phyloP scores from a whole-genome alignment of 257 asterid genomes.

The Nicotiana benthamiana region DNA sequence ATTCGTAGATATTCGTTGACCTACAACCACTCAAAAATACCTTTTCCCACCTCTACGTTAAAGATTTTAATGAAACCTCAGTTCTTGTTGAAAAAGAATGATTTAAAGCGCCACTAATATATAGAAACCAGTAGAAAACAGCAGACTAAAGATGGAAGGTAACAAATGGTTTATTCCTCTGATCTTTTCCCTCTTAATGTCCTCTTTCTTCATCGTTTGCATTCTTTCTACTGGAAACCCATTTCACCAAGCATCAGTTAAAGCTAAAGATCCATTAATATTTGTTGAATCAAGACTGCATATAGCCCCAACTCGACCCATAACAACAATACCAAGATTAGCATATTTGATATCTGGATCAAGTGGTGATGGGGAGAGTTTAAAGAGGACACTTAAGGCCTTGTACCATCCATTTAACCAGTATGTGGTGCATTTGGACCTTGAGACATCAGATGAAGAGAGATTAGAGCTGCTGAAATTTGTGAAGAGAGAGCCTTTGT shows the following conservation, averaged over 20 bases:
- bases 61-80: not conserved
- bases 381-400: conserved; percentile 51
- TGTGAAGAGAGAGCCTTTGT: conserved; percentile 38
- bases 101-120: not conserved
- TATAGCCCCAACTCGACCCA: conserved; percentile 19
- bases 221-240: conserved; percentile 24
- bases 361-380: conserved; percentile 28
- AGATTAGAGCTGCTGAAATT: conserved; percentile 41
- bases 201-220: conserved; percentile 26
- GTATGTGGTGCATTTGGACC: conserved; percentile 62
- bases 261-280: conserved; percentile 27
- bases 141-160: conserved; percentile 20
- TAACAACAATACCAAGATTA: conserved; percentile 42
- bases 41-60: conserved; percentile 2
- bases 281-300: conserved; percentile 56
- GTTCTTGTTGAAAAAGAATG: not conserved
- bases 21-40: not conserved
- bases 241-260: conserved; percentile 19
- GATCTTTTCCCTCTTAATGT: conserved; percentile 25
- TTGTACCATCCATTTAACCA: conserved; percentile 61
- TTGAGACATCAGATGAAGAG: conserved; percentile 49
- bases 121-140: not conserved
- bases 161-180: conserved; percentile 46
- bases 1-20: conserved; percentile 4
- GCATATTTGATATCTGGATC: conserved; percentile 40